These are phyloP conservation scores for Teratosphaeria epicoccoides DNA, from an alignment of 2,329 filamentous ascomycete genomes.

Conservation along the genomic window DNA sequence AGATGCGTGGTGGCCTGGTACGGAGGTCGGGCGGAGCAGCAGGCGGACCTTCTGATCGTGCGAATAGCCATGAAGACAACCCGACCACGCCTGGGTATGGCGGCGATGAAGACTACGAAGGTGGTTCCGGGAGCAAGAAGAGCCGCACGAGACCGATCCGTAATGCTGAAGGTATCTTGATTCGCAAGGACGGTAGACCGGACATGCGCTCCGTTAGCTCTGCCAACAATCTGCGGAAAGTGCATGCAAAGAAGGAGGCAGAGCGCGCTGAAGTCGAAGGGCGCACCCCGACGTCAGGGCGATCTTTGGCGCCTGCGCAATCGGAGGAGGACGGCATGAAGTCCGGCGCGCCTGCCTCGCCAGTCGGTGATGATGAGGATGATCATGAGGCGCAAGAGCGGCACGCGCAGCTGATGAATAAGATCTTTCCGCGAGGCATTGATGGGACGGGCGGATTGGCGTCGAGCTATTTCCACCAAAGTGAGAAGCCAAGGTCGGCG, in stretches of 20 bases:
- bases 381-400: slow-evolving; percentile 15
- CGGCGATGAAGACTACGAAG: slow-evolving; percentile 1
- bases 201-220: slow-evolving; percentile 44
- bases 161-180: slow-evolving; percentile 41
- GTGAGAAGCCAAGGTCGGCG: neutral
- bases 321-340: slow-evolving; percentile 11
- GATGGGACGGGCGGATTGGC: slow-evolving; percentile 9
- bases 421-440: slow-evolving; percentile 19
- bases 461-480: slow-evolving; percentile 11
- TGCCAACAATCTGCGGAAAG: slow-evolving; percentile 42
- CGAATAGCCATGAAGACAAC: neutral
- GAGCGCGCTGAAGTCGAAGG: slow-evolving; percentile 24
- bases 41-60: slow-evolving; percentile 14
- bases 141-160: slow-evolving; percentile 40
- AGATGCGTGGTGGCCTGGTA: neutral
- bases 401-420: slow-evolving; percentile 23
- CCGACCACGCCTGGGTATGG: slow-evolving; percentile 3
- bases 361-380: slow-evolving; percentile 10
- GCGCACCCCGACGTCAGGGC: slow-evolving; percentile 12
- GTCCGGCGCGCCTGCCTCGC: slow-evolving; percentile 13
- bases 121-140: slow-evolving; percentile 29
- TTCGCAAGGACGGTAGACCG: slow-evolving; percentile 41
- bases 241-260: slow-evolving; percentile 39
- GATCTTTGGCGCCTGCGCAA: slow-evolving; percentile 7
- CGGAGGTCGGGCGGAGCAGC: slow-evolving; percentile 15